Base-by-base conservation (phyloP, 1,284 basidiomycete genomes). In the Cryptococcus jaspeensis region DNA sequence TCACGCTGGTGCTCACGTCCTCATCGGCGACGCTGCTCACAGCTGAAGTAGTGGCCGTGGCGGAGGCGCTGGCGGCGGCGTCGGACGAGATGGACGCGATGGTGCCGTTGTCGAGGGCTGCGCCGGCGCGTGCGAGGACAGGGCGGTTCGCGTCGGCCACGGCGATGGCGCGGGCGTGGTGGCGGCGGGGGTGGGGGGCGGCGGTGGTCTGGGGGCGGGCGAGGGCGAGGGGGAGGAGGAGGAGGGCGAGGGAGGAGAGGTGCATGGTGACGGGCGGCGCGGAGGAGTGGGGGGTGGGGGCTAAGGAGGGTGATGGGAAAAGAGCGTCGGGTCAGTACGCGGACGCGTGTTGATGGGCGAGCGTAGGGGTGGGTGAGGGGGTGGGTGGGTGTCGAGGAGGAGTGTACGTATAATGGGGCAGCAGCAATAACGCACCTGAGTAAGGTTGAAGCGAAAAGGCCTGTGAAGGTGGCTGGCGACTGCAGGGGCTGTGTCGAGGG, bases 91-190 rank as follows among this genome's bases (percentile, higher is more conserved):
- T 59, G 28, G 60, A 62, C 15, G 57, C 54, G 28, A 54, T 43
- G 11, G 58, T 57, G 20, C 47, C 53, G 42, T 58, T 48, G 46
- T 62, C 56, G 22, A 52, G 49, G 23, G 35, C 52, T 8, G 28
- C 55, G 20, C 61, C 61, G 35, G 55, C 58, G 41, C 61, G 32
- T 4, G 50, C 42, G n/a, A 53, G 39, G 32, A 50, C 25, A 8
- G 47, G 39, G 40, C 55, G 50, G 50, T 59, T 58, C 36, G 55
- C 58, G 44, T 60, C 58, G 28, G 60, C 48, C 32, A 57, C 56
- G 32, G 60, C 48, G 36, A 57, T 52, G 3, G 59, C 59, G 50
- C 65, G 52, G 23, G 57, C 61, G 40, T 63, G 65, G 42, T 65
- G 65, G 51, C 65, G 48, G 22, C 61, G 56, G 3, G 48, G 37